Evolutionary conservation across 2,329 filamentous ascomycete species (phyloP), one percentile per base, ranked within the genome.

Genomic region (Daldinia sp.): DNA sequence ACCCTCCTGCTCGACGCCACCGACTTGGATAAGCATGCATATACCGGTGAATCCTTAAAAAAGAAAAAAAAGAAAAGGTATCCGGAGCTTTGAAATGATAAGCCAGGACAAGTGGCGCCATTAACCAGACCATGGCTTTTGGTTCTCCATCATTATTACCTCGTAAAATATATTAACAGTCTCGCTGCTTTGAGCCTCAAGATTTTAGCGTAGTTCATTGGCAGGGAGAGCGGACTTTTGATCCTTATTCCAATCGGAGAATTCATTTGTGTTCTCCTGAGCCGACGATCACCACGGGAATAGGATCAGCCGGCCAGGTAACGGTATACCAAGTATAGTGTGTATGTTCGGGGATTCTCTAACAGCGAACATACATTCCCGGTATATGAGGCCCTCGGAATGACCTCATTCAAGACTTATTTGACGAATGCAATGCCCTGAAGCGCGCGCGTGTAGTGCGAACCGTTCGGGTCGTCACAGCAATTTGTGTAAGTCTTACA

Each of bases 171-270:
- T 21, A 35, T 52, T 48, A 15, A 51, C 32, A 19, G 19, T 39
- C 29, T 60, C 47, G 51, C 55, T 27, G 37, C 11, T 29, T 54
- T 64, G 61, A 64, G 61, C 58, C 61, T 62, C 64, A 67, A 45
- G 17, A 32, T 47, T 49, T 35, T 47, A 32, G 45, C 32, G 23
- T 43, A 29, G 23, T 15, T 54, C 52, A 25, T 21, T 52, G 39
- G 53, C 56, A 58, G 64, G 61, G 57, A 63, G 59, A 43, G 13
- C 52, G 52, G 53, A 61, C 47, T 55, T 32, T 17, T 49, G 35
- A 59, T 45, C 27, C 21, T 30, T 25, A 50, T 62, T 34, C 65
- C 65, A 66, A 66, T 68, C 62, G 65, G 65, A 68, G 53, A 68
- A 58, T 68, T 66, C 49, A 54, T 45, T 50, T 23, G 27, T 49